Percentiles rank a stretch among this genome's conserved stretches.
Evolutionary conservation across 805 yeast species (phyloP).

Genomic region (Saccharomycopsis fibuligera): DNA sequence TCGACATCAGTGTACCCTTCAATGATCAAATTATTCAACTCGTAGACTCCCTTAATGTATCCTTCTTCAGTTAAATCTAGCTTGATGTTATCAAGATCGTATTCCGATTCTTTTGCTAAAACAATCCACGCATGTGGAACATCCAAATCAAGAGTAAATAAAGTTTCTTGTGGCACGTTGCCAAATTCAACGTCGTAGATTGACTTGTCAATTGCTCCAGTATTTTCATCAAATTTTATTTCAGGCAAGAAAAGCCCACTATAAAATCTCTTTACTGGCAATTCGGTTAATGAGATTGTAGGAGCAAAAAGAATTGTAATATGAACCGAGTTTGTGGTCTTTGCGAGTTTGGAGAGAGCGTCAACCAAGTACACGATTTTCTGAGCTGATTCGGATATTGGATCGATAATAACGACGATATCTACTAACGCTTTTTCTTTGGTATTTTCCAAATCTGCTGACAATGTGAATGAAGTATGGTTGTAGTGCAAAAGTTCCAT

Average conservation of each 20-base stretch:
- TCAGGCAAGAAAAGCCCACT: conserved; percentile 36
- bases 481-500: conserved; percentile 8
- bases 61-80: conserved; percentile 32
- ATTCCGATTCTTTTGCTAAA: conserved; percentile 40
- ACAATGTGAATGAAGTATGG: conserved; percentile 1
- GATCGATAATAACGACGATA: conserved; percentile 60
- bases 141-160: conserved; percentile 52
- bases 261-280: conserved; percentile 56
- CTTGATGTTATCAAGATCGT: conserved; percentile 61
- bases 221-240: conserved; percentile 26
- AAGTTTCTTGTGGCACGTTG: conserved; percentile 43
- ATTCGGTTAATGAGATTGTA: conserved; percentile 30
- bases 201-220: conserved; percentile 22
- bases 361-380: conserved; percentile 43
- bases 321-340: conserved; percentile 35
- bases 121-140: conserved; percentile 67
- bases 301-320: conserved; percentile 58
- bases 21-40: conserved; percentile 48
- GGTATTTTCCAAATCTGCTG: conserved; percentile 3
- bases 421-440: conserved; percentile 35
- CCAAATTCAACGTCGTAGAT: conserved; percentile 32
- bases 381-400: conserved; percentile 65
- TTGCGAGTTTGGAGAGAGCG: conserved; percentile 36
- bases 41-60: conserved; percentile 39
- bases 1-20: conserved; percentile 57